Evolutionary conservation across 306 rosid species (phyloP).

Genomic region (Parietaria judaica): DNA sequence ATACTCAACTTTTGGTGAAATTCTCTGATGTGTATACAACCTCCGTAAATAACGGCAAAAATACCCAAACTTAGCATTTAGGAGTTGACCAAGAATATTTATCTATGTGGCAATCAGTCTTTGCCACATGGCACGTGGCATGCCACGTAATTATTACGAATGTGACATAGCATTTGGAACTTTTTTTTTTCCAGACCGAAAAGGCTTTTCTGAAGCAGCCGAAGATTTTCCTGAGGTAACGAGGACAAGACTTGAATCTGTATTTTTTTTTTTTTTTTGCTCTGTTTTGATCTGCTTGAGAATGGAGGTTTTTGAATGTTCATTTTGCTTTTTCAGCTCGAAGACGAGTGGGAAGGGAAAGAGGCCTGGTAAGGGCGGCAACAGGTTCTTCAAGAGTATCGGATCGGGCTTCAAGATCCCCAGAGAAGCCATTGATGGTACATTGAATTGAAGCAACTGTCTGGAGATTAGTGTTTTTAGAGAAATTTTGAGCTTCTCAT

Average conservation of each 20-base stretch:
- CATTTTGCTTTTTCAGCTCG: conserved; percentile 26
- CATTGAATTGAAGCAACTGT: not conserved
- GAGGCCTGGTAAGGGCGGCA: conserved; percentile 82
- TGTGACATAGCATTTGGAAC: too few species aligned
- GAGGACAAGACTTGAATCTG: not conserved
- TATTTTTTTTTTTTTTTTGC: not conserved
- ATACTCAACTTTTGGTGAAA: too few species aligned
- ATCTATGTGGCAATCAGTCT: too few species aligned
- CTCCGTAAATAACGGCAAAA: too few species aligned
- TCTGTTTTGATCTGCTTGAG: not conserved
- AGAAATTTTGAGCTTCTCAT: too few species aligned
- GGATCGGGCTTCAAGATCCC: conserved; percentile 91
- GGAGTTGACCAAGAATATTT: too few species aligned
- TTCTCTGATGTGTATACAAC: too few species aligned
- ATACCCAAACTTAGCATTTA: too few species aligned
- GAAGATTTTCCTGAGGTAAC: conserved; percentile 1
- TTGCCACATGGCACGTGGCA: too few species aligned
- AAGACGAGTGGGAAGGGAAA: conserved; percentile 70
- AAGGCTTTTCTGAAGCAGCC: conserved; percentile 24
- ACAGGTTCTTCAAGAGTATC: conserved; percentile 60
- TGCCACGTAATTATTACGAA: too few species aligned
- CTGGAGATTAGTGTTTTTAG: too few species aligned
- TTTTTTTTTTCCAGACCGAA: conserved; percentile 37
- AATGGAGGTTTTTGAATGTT: not conserved
- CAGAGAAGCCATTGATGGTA: conserved; percentile 74